These are phyloP conservation scores for Aphanomyces astaci DNA, from an alignment of 352 stramenopile species.

Conservation along the genomic window DNA sequence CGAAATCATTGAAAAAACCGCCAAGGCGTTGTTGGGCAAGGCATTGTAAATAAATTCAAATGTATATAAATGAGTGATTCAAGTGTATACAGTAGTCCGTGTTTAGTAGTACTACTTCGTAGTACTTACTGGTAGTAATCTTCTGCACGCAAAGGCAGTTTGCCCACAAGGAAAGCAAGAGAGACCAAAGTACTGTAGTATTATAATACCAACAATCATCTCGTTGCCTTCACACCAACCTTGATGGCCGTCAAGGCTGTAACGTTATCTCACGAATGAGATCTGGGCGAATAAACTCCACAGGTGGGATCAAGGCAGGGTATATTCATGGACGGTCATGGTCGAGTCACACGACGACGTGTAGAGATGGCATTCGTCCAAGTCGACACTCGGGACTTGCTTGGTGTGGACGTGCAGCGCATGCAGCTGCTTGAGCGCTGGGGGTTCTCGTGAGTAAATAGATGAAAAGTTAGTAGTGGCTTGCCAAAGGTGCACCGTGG, in stretches of 20 bases:
- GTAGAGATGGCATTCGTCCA: constrained; percentile 15
- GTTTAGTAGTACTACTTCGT: no score
- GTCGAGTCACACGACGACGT: constrained; percentile 14
- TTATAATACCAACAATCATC: no score
- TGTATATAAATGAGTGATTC: not conserved
- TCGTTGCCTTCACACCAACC: no score
- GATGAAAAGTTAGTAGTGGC: not conserved
- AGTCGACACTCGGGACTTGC: constrained; percentile 11
- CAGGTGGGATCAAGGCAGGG: no score
- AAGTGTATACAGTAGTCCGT: not conserved
- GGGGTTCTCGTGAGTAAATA: not conserved
- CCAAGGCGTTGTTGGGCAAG: constrained; percentile 47
- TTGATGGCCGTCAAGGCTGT: no score
- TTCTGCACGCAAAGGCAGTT: no score
- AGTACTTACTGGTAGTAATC: no score
- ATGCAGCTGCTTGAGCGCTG: not conserved
- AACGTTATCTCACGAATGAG: no score
- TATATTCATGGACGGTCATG: constrained; percentile 16
- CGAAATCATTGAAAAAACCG: constrained; percentile 85
- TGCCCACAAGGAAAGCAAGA: no score
- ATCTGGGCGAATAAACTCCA: no score
- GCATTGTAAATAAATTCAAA: not conserved
- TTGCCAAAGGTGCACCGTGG: constrained; percentile 6
- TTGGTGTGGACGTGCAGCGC: constrained; percentile 5
- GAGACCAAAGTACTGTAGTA: no score